These are phyloP conservation scores for Talaromyces adpressus DNA, from an alignment of 495 filamentous ascomycete genomes.

Conservation along the genomic window DNA sequence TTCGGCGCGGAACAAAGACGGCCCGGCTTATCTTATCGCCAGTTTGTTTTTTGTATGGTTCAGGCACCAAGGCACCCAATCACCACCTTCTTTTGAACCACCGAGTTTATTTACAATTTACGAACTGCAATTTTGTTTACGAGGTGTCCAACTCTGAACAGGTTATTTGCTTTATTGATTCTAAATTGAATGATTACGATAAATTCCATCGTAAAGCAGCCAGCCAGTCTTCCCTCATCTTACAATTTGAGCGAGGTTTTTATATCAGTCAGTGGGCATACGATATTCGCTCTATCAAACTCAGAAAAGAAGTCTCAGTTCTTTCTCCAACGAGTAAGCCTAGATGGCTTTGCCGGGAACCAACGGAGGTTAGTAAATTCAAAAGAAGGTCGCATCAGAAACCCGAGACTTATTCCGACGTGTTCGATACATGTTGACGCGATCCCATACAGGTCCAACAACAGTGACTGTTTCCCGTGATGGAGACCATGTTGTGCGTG, in stretches of 20 bases:
- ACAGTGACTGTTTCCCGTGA: conserved; percentile 3
- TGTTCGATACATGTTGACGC: background rate
- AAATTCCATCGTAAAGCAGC: too few relatives aligned
- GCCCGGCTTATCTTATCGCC: conserved; percentile 10
- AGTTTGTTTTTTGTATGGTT: background rate
- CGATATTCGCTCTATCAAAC: too few relatives aligned
- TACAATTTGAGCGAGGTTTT: background rate
- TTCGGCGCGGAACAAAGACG: conserved; percentile 6
- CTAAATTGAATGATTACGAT: too few relatives aligned
- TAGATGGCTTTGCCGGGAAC: background rate
- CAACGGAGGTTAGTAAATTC: background rate
- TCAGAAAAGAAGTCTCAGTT: background rate
- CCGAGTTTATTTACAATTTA: background rate
- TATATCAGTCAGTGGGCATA: background rate
- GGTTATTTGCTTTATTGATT: too few relatives aligned
- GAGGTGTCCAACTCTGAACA: background rate
- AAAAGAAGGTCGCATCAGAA: background rate
- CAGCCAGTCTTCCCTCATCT: too few relatives aligned
- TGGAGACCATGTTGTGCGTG: conserved; percentile 26
- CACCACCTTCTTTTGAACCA: background rate
- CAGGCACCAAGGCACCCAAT: background rate
- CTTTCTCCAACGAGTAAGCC: background rate
- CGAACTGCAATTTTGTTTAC: background rate
- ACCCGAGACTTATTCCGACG: background rate
- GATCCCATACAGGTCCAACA: background rate